A percentile compares a stretch with the other conserved stretches of the same genome.
Conservation (phyloP, 129 eudicot genomes). For the Pulicaria dysenterica region DNA sequence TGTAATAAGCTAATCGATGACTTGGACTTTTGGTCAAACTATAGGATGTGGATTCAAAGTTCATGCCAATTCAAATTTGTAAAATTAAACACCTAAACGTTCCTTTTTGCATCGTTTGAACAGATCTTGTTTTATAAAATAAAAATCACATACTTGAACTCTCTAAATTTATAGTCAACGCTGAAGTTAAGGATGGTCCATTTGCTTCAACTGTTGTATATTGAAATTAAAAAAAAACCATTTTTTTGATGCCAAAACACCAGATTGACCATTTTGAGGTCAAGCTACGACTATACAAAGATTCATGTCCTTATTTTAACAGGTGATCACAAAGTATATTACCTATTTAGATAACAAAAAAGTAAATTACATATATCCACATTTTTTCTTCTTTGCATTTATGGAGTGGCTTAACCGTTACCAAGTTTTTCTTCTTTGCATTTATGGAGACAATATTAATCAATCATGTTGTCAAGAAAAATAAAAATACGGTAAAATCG, state of each 20-base stretch:
- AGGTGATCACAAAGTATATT: too few relatives aligned
- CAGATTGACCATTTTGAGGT: not conserved
- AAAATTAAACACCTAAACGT: not conserved
- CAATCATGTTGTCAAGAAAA: too few relatives aligned
- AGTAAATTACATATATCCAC: too few relatives aligned
- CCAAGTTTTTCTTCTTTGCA: not conserved
- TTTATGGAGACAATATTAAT: too few relatives aligned
- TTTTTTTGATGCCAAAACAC: not conserved
- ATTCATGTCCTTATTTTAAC: too few relatives aligned
- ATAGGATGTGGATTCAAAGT: not conserved
- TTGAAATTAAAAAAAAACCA: not conserved
- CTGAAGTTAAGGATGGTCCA: not conserved
- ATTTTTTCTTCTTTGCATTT: too few relatives aligned
- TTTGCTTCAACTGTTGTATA: not conserved
- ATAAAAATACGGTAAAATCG: too few relatives aligned
- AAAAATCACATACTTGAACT: not conserved
- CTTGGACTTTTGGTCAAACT: constrained; percentile 20
- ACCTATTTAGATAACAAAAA: too few relatives aligned
- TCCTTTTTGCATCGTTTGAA: not conserved
- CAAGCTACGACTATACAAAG: not conserved
- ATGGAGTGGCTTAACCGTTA: too few relatives aligned
- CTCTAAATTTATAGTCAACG: not conserved
- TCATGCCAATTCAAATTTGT: not conserved
- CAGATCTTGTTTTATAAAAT: not conserved
- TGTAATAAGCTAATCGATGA: not conserved